Evolutionary conservation across 2,329 filamentous ascomycete genomes (phyloP).

Genomic region (Penicillium sp.): DNA sequence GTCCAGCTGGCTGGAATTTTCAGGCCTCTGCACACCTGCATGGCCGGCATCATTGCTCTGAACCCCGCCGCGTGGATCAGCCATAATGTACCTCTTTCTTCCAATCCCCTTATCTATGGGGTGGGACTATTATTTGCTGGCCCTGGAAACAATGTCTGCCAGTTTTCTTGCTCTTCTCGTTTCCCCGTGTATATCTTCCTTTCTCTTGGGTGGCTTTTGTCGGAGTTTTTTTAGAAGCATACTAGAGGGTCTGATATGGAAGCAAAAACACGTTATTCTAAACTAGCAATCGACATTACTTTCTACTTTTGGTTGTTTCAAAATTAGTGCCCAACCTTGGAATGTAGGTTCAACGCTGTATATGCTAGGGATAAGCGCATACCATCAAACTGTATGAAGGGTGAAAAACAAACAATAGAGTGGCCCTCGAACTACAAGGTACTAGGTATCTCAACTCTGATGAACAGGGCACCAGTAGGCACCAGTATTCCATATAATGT

Average conservation of each 20-base stretch:
- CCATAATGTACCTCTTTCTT: background rate
- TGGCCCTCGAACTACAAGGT: too few relatives aligned
- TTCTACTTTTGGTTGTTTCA: background rate
- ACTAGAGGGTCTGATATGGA: slow-evolving; percentile 13
- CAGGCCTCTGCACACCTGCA: background rate
- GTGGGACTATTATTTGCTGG: background rate
- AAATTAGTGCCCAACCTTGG: background rate
- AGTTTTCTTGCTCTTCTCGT: background rate
- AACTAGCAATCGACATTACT: background rate
- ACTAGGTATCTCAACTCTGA: too few relatives aligned
- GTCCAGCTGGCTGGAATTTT: slow-evolving; percentile 3
- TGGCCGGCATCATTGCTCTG: background rate
- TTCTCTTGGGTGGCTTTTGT: slow-evolving; percentile 1
- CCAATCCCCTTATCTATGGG: background rate
- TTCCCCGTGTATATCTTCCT: slow-evolving; percentile 7
- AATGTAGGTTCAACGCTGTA: background rate
- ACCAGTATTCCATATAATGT: too few relatives aligned
- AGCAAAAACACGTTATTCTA: background rate
- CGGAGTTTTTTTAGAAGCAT: slow-evolving; percentile 15
- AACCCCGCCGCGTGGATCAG: background rate
- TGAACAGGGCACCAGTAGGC: too few relatives aligned
- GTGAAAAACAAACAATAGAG: too few relatives aligned
- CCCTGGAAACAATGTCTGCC: background rate
- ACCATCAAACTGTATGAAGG: too few relatives aligned
- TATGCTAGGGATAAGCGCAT: too few relatives aligned